Evolutionary conservation across 176 grass and related monocot species (phyloP), one percentile per base, ranked within the genome.

Genomic region (Raddia distichophylla): DNA sequence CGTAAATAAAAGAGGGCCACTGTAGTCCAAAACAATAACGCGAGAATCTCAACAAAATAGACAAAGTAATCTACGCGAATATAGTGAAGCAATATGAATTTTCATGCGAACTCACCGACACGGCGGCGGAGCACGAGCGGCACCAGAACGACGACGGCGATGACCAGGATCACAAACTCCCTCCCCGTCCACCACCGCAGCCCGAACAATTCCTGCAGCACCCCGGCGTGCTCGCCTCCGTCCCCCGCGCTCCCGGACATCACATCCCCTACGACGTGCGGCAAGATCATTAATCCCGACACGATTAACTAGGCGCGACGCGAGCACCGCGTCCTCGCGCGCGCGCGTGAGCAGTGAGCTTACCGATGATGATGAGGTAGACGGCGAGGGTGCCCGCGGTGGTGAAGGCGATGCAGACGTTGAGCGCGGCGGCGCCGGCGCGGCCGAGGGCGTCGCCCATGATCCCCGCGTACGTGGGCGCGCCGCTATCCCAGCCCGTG

Each of bases 341-440:
- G 12, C 3, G 57, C 40, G 12, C 7, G 57, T n/a, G 12, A 79
- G 49, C 62, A 16, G 43, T 3, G 48, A n/a, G 35, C 75, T 57
- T 73, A 98, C 95, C 90, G 80, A 98, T 93, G 86, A 98, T 98
- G 90, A 93, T 89, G 81, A 98, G 92, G 82, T 89, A 98, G 63
- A 98, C 88, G 81, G 89, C 86, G 67, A 97, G 90, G 18, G 86
- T 91, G 17, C 90, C 95, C 3, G 90, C 19, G 70, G 86, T 97
- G 52, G 86, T 91, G 86, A 94, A 67, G 4, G 81, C 86, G 69
- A 94, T 12, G 81, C 71, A 94, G 73, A 87, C 51, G 67, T 97
- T 91, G 49, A 97, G 78, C 50, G 9, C 78, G 5, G 51, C 82
- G 86, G 92, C 82, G 10, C 90, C 92, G 20, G 42, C 78, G 37